Evolutionary conservation across 1,139 yeast genomes (phyloP), one percentile per base, ranked within the genome.

Genomic region (Saccharomyces pastorianus): DNA sequence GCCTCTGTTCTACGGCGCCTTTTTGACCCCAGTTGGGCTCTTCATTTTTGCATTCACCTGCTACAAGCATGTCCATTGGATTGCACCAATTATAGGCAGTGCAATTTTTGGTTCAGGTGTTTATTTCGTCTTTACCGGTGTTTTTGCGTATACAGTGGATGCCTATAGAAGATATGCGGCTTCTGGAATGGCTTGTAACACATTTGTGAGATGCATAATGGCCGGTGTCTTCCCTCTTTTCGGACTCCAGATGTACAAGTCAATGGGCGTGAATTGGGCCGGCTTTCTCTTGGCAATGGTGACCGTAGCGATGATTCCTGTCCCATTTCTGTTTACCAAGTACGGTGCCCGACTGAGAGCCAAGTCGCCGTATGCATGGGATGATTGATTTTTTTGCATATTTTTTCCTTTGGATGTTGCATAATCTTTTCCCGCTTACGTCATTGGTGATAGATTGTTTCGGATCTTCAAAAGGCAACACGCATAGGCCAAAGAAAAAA

Each of bases 221-320:
- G 89, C 90, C 4, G 86, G 88, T 6, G 81, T 85, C 0, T 87
- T 89, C 71, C 96, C 96, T 1, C 71, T 88, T 46, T 88, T 88
- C 68, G 82, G 85, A 2, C 73, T 80, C 26, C 80, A 80, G 55
- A 73, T 86, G 74, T 83, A 78, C 66, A 65, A 70, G 50, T 71
- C 68, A 1, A 72, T 83, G 58, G 90, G 87, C 0, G 75, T 78
- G 2, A 73, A 73, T 52, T 84, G 90, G 89, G 91, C 88, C 3
- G 72, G 81, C 2, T 74, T 79, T 32, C 57, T 84, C 2, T 67
- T 85, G 51, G 89, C 80, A 0, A 79, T 83, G 62, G 65, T 84
- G 41, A 75, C 84, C 0, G 57, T 81, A 8, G 77, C 72, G 0
- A 71, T 88, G 73, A 74, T 82, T 9, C 90, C 93, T 0, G 87